These are phyloP conservation scores for Mediolabrus comicus DNA, from an alignment of 108 stramenopile genomes.

Conservation along the genomic window DNA sequence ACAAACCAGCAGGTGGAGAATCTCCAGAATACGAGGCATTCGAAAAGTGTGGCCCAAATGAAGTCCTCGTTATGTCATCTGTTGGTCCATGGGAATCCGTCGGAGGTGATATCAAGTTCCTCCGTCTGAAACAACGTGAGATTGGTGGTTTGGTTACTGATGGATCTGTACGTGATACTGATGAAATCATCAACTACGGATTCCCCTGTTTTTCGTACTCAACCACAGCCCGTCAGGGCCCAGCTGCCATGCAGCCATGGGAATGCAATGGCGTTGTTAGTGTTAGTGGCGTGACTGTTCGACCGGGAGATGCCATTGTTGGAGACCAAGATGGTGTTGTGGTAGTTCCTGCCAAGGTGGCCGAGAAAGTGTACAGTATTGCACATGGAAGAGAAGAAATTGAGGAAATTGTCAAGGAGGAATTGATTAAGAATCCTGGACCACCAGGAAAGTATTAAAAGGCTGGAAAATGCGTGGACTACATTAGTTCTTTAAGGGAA, in stretches of 20 bases:
- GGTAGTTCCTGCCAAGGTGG: constrained; percentile 86
- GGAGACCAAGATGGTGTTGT: constrained; percentile 94
- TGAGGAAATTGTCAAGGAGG: constrained; percentile 91
- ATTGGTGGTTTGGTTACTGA: constrained; percentile 90
- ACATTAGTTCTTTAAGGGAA: too few relatives aligned
- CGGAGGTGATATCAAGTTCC: constrained; percentile 90
- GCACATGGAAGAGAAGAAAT: constrained; percentile 88
- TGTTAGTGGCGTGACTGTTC: constrained; percentile 68
- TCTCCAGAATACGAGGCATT: constrained; percentile 92
- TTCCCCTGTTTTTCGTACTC: constrained; percentile 76
- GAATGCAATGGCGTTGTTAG: constrained; percentile 82
- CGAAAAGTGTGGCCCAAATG: constrained; percentile 90
- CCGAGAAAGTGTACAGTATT: constrained; percentile 84
- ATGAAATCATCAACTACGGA: constrained; percentile 89
- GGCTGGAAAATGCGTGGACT: too few relatives aligned
- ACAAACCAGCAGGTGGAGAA: constrained; percentile 83
- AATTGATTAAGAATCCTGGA: constrained; percentile 85
- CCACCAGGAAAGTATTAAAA: constrained; percentile 91
- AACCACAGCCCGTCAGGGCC: constrained; percentile 61
- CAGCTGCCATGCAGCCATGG: constrained; percentile 92
- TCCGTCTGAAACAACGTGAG: constrained; percentile 75
- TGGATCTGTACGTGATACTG: constrained; percentile 87
- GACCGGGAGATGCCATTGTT: constrained; percentile 89
- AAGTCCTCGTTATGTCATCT: constrained; percentile 82
- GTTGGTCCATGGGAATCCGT: constrained; percentile 85